phyloP scores from a whole-genome alignment of 2,329 filamentous ascomycete species.

The Hypoxylon sp. region DNA sequence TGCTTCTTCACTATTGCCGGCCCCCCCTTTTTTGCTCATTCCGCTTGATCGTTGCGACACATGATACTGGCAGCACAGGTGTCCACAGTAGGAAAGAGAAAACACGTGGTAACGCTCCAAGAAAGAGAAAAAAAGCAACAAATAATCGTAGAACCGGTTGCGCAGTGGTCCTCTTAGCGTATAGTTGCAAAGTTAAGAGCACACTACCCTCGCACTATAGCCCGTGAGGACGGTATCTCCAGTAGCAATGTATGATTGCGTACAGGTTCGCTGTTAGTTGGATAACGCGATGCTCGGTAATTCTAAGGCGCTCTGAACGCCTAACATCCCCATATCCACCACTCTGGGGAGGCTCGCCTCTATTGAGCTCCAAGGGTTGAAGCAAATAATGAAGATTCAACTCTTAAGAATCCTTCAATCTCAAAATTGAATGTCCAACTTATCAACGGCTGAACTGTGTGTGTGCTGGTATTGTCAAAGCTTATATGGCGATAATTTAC shows the following conservation, averaged over 20 bases:
- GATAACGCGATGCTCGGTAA: conserved; percentile 12
- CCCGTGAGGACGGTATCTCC: conserved; percentile 8
- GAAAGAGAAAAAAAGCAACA: conserved; percentile 15
- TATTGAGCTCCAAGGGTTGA: conserved; percentile 6
- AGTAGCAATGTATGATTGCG: conserved; percentile 11
- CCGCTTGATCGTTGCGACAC: conserved; percentile 14
- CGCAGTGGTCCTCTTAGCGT: conserved; percentile 19
- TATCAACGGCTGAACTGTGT: conserved; percentile 4
- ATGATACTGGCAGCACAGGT: conserved; percentile 26
- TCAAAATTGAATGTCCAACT: conserved; percentile 8
- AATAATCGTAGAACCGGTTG: conserved; percentile 16
- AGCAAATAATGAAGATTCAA: neutral
- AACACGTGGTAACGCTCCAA: conserved; percentile 12
- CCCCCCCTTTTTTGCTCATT: conserved; percentile 11
- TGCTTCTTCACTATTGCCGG: conserved; percentile 28
- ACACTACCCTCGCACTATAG: conserved; percentile 22
- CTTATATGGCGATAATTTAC: neutral
- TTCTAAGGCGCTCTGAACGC: conserved; percentile 7
- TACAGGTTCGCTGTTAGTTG: conserved; percentile 8
- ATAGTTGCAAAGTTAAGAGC: conserved; percentile 20
- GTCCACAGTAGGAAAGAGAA: conserved; percentile 19
- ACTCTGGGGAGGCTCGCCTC: neutral
- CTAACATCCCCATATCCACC: neutral
- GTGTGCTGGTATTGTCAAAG: conserved; percentile 2
- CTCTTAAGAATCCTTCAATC: conserved; percentile 14